These are phyloP conservation scores for Calonectria pauciramosa DNA, from an alignment of 2,329 filamentous ascomycete genomes.

Conservation along the genomic window DNA sequence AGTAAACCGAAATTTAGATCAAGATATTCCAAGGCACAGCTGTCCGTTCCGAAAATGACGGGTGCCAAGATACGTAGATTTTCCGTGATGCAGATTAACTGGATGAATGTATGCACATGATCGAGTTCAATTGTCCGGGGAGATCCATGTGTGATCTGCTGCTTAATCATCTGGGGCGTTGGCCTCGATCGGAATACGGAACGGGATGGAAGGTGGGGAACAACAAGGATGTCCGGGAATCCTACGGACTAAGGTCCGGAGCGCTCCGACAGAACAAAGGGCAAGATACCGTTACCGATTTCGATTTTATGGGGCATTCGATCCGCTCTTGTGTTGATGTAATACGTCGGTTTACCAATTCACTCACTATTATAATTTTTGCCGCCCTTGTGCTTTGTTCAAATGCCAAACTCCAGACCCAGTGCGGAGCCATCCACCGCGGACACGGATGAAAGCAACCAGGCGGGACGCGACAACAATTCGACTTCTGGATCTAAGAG, in stretches of 20 bases:
- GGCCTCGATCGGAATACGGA: constrained; percentile 1
- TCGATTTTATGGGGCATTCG: neutral
- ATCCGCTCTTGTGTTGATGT: neutral
- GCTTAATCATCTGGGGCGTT: neutral
- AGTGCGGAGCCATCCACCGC: neutral
- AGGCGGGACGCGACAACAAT: neutral
- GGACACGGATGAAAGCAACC: neutral
- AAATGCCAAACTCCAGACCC: neutral
- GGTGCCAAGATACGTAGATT: neutral
- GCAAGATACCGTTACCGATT: neutral
- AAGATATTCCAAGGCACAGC: neutral
- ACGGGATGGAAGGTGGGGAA: neutral
- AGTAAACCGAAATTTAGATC: neutral
- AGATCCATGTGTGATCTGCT: neutral
- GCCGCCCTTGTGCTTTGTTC: neutral
- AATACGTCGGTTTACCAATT: neutral
- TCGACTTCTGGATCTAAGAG: neutral
- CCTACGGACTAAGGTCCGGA: neutral
- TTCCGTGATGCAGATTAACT: neutral
- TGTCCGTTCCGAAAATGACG: neutral
- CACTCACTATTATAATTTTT: too few relatives aligned
- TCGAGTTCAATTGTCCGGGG: neutral
- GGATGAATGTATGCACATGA: neutral
- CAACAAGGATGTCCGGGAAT: neutral
- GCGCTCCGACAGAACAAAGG: neutral